phyloP scores from a whole-genome alignment of 208 protist species.

The Acanthamoeba healyi region DNA sequence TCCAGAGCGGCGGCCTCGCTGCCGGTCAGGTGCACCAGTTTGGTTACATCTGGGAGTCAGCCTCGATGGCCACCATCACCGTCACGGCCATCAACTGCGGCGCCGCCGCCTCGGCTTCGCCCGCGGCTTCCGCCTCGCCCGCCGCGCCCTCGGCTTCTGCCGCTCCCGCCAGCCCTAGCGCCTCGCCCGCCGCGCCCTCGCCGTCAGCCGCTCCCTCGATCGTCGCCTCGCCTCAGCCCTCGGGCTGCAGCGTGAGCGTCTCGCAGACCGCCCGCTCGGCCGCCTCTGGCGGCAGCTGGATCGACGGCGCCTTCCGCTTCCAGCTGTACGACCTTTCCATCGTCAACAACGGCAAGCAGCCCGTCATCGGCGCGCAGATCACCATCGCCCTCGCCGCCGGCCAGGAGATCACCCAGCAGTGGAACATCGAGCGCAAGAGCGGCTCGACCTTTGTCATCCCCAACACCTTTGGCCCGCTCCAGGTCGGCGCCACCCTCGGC shows the following conservation, averaged over 20 bases:
- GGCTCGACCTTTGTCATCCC: background rate
- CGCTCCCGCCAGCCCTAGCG: background rate
- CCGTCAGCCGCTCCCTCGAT: background rate
- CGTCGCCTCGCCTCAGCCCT: background rate
- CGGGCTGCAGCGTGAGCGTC: background rate
- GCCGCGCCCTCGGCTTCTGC: background rate
- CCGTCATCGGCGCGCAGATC: background rate
- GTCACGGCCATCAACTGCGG: background rate
- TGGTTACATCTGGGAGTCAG: slow-evolving; percentile 1
- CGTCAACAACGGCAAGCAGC: background rate
- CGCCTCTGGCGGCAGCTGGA: background rate
- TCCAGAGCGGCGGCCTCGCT: background rate
- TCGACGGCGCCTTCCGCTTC: background rate
- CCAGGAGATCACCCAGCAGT: background rate
- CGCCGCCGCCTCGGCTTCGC: background rate
- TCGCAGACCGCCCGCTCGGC: background rate
- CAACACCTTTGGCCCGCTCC: background rate
- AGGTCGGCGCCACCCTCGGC: background rate
- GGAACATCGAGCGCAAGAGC: slow-evolving; percentile 21
- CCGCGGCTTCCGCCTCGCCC: background rate
- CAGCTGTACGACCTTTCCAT: background rate
- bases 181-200: background rate
- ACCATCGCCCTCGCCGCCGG: background rate
- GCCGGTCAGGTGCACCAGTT: background rate
- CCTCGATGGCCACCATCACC: background rate